These are phyloP conservation scores for Paraconiothyrium brasiliense DNA, from an alignment of 2,329 filamentous ascomycete species.

Conservation along the genomic window DNA sequence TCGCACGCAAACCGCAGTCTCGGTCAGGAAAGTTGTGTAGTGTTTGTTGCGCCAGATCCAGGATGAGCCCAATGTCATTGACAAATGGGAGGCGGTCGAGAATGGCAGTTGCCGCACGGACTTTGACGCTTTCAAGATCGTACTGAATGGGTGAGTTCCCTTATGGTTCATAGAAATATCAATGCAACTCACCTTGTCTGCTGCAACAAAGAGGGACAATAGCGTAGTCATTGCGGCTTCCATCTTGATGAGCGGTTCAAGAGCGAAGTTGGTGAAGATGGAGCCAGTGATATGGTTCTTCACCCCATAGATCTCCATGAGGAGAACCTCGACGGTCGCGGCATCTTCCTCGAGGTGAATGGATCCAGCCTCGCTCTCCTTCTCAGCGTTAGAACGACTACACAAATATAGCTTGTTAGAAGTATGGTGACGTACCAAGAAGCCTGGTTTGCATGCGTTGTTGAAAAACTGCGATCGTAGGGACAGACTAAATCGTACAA, in stretches of 20 bases:
- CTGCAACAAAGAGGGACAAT: conserved; percentile 29
- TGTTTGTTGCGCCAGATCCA: conserved; percentile 29
- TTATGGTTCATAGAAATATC: neutral
- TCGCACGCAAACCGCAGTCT: conserved; percentile 27
- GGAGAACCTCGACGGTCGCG: conserved; percentile 21
- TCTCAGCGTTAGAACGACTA: conserved; percentile 6
- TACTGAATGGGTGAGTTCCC: conserved; percentile 26
- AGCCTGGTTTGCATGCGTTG: conserved; percentile 28
- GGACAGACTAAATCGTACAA: conserved; percentile 21
- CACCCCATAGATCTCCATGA: conserved; percentile 31
- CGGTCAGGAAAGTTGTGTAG: conserved; percentile 22
- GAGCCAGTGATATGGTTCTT: conserved; percentile 30
- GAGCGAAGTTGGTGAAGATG: conserved; percentile 31
- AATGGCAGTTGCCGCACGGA: conserved; percentile 24
- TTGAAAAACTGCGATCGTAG: conserved; percentile 30
- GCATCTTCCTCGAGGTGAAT: conserved; percentile 29
- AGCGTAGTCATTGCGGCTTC: conserved; percentile 23
- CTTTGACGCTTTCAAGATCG: conserved; percentile 28
- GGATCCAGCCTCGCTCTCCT: conserved; percentile 24
- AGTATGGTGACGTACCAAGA: conserved; percentile 19
- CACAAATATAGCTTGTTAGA: neutral
- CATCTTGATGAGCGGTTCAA: conserved; percentile 25
- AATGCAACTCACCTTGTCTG: conserved; percentile 31
- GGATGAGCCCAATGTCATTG: conserved; percentile 22
- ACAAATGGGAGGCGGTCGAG: conserved; percentile 33